These are phyloP conservation scores for Cylindrotheca fusiformis DNA, from an alignment of 108 stramenopile species.

Conservation along the genomic window DNA sequence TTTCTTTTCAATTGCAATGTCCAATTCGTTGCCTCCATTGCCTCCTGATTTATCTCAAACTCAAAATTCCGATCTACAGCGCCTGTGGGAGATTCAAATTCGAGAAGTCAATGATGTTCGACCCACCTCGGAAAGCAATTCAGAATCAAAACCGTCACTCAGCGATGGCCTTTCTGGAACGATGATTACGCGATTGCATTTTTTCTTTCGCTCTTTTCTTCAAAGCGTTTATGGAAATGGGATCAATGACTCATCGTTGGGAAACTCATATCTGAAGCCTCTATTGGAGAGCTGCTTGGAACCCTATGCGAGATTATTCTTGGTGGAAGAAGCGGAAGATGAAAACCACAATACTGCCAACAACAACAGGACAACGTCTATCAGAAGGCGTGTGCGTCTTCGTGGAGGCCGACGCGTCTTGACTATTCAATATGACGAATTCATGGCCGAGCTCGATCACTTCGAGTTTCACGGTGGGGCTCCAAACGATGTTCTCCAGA, in stretches of 20 bases:
- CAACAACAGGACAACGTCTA: background rate
- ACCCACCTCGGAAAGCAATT: background rate
- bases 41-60: slow-evolving; percentile 13
- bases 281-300: slow-evolving; percentile 25
- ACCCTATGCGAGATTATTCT: slow-evolving; percentile 8
- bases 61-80: slow-evolving; percentile 32
- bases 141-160: background rate
- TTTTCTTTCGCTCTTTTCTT: slow-evolving; percentile 32
- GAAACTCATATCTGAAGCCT: slow-evolving; percentile 9
- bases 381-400: slow-evolving; percentile 7
- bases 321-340: background rate
- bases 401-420: slow-evolving; percentile 35
- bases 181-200: slow-evolving; percentile 24
- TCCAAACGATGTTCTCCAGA: slow-evolving; percentile 16
- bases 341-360: slow-evolving; percentile 1
- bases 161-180: background rate
- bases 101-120: slow-evolving; percentile 15
- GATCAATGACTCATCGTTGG: background rate
- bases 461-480: slow-evolving; percentile 37
- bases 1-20: no score
- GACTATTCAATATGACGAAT: slow-evolving; percentile 38
- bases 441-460: slow-evolving; percentile 39
- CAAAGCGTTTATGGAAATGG: slow-evolving; percentile 15
- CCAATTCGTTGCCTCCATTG: no score
- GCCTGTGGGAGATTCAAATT: slow-evolving; percentile 39